Conservation (phyloP, 2,329 filamentous ascomycete species). For the Fusarium sp. region DNA sequence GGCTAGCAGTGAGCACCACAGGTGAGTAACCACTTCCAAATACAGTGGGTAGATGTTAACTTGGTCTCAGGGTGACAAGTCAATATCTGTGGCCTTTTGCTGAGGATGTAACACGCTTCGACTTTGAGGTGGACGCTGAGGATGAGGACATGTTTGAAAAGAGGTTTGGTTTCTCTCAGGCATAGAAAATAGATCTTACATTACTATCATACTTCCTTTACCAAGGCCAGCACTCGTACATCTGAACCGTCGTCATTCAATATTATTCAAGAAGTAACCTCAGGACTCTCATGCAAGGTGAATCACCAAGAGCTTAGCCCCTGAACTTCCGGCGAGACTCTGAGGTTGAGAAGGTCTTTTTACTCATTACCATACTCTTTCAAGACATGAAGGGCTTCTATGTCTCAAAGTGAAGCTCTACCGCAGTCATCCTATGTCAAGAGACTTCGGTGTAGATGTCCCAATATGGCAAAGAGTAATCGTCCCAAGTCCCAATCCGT, state of each 20-base stretch:
- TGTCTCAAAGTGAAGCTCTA: not conserved
- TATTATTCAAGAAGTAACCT: not conserved
- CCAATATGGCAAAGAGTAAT: not conserved
- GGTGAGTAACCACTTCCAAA: slow-evolving; percentile 45
- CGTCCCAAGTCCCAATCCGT: not conserved
- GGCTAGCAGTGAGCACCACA: slow-evolving; percentile 63
- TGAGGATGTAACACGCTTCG: slow-evolving; percentile 64
- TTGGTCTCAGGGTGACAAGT: slow-evolving; percentile 58
- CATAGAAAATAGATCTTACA: not conserved
- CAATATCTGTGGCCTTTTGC: slow-evolving; percentile 64
- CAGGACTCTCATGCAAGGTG: not conserved
- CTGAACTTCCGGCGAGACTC: not conserved
- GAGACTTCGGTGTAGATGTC: not conserved
- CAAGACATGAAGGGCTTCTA: not conserved
- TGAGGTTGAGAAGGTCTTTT: not conserved
- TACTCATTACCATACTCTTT: not conserved
- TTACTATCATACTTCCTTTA: not conserved
- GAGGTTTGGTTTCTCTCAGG: slow-evolving; percentile 9
- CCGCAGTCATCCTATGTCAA: not conserved
- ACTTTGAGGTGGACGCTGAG: slow-evolving; percentile 62
- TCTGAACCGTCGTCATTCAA: no score
- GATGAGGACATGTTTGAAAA: slow-evolving; percentile 48
- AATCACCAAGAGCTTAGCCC: not conserved
- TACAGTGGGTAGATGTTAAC: not conserved
- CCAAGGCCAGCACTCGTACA: not conserved